phyloP scores from a whole-genome alignment of 2,329 filamentous ascomycete species.

The Aspergillus sp. region DNA sequence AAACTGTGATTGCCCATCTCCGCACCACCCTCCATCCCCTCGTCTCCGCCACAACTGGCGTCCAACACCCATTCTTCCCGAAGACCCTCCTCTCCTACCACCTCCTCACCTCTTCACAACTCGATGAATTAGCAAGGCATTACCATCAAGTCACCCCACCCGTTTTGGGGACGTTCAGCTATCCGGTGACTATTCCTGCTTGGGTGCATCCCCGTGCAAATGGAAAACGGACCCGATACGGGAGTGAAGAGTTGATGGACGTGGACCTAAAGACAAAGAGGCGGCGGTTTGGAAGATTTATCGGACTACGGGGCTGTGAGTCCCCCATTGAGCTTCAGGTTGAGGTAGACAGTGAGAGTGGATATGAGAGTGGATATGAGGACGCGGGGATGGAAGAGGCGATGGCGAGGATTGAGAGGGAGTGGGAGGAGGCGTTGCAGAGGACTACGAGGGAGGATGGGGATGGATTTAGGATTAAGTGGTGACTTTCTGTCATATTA shows the following conservation, averaged over 20 bases:
- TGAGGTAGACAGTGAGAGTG: neutral
- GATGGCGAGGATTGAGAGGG: constrained; percentile 17
- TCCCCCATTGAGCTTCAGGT: constrained; percentile 11
- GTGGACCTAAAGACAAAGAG: constrained; percentile 33
- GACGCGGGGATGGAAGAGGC: constrained; percentile 11
- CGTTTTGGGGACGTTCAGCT: constrained; percentile 21
- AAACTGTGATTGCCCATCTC: constrained; percentile 15
- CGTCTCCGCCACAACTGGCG: constrained; percentile 30
- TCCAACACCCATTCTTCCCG: constrained; percentile 34
- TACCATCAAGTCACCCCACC: constrained; percentile 39
- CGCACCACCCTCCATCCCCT: constrained; percentile 28
- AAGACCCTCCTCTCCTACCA: constrained; percentile 32
- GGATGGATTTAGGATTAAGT: neutral
- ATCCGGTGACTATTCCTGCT: constrained; percentile 26
- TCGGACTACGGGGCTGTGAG: constrained; percentile 35
- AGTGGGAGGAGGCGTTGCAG: constrained; percentile 24
- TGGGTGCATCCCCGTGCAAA: constrained; percentile 20
- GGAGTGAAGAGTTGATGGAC: neutral
- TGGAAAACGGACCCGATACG: neutral
- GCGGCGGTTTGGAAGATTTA: constrained; percentile 37
- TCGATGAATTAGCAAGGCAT: constrained; percentile 36
- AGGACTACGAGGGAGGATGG: constrained; percentile 18
- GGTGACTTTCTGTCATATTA: neutral
- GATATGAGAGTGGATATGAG: neutral
- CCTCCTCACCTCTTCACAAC: constrained; percentile 33